Base-by-base conservation (phyloP, 257 asterid genomes). In the Plantago ovata region DNA sequence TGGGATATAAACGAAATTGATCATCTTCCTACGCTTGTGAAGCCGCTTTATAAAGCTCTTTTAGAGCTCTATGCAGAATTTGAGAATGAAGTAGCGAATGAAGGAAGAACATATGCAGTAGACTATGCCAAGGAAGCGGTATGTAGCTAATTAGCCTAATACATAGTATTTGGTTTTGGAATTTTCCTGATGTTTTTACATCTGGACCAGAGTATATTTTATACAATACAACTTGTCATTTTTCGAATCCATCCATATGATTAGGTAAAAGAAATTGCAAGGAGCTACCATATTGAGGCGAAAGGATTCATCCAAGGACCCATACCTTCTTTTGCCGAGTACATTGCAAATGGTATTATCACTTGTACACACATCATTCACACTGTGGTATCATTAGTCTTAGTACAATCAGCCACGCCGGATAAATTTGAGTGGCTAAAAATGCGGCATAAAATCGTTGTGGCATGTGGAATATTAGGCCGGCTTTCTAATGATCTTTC, bases 1-100 rank as follows among this genome's bases (percentile, higher is more conserved):
- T 72, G 78, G 78, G 43, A 72, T 63, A 53, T 50, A 6, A 41
- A 18, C 3, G 73, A 61, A 39, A 44, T 52, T 10, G 33, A 24
- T 22, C 36, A 8, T 14, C 74, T 72, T 2, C 70, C 74, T 0
- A 20, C 45, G 3, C 44, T 52, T 32, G 15, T 72, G 32, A 62
- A 44, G 10, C 28, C 56, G 16, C 6, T 43, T n/a, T 67, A 62
- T n/a, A 24, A 43, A 18, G 62, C 15, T 13, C 22, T 66, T 10
- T 3, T 72, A 14, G 50, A 62, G 54, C 43, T 62, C 3, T 68
- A 46, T 20, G 53, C 40, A 24, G 22, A 58, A 2, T 48, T 63
- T 52, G 62, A 42, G 4, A 44, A 63, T 22, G 71, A 66, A 41
- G 13, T 60, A 14, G 38, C 56, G 0, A 36, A 36, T 40, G 67